Percentiles rank a stretch among this genome's conserved stretches.
phyloP scores from a whole-genome alignment of 2,329 filamentous ascomycete genomes.

The Neonectria coccinea region DNA sequence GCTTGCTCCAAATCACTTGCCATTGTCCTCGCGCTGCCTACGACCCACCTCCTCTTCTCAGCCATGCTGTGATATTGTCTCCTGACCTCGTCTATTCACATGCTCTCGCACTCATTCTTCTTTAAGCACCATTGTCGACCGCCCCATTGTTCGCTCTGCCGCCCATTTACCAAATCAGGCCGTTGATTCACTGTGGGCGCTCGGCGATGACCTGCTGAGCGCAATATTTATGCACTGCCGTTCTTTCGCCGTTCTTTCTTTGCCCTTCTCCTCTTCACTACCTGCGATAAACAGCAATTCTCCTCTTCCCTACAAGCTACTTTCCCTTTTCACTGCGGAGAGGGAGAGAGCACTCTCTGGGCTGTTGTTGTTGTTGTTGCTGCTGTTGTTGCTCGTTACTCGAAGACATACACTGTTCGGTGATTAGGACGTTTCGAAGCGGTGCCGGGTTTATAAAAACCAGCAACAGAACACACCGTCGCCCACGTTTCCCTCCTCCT shows the following conservation, averaged over 20 bases:
- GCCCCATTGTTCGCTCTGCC: neutral
- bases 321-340: neutral
- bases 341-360: neutral
- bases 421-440: neutral
- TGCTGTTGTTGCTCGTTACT: neutral
- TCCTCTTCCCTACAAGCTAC: slow-evolving; percentile 1
- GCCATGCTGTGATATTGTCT: neutral
- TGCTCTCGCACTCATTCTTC: neutral
- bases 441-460: neutral
- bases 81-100: slow-evolving; percentile 2
- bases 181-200: neutral
- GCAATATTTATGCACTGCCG: neutral
- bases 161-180: neutral
- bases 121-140: neutral
- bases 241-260: slow-evolving; percentile 4
- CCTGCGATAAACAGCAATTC: neutral
- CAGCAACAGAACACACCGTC: neutral
- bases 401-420: neutral
- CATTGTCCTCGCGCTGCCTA: neutral
- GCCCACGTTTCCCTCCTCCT: neutral
- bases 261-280: slow-evolving; percentile 7
- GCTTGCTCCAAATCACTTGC: slow-evolving; percentile 7
- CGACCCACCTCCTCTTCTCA: neutral
- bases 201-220: neutral
- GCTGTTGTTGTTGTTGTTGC: neutral